Conservation (phyloP, 805 yeast species). For the Lachancea sp. region DNA sequence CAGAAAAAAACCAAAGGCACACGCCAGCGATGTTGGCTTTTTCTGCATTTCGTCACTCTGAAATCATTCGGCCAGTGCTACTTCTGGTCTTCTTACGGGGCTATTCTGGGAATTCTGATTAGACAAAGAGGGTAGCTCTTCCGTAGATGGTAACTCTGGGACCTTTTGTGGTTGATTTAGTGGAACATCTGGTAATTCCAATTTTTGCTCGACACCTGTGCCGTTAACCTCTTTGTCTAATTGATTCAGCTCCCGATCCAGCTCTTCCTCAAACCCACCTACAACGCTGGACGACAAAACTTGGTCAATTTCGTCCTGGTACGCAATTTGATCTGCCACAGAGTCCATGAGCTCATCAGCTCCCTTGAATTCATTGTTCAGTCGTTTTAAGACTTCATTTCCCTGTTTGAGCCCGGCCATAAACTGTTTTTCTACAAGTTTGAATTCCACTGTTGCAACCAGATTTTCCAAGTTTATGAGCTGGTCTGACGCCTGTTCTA, state of each 20-base stretch:
- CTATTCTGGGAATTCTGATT: background rate
- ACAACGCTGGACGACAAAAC: constrained; percentile 37
- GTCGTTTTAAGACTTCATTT: constrained; percentile 61
- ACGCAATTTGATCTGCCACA: constrained; percentile 69
- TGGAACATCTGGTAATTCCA: constrained; percentile 11
- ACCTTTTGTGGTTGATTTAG: background rate
- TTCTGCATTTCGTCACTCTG: background rate
- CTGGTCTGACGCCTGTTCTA: constrained; percentile 69
- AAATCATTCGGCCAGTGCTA: background rate
- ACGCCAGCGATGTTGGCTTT: background rate
- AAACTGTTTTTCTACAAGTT: constrained; percentile 81
- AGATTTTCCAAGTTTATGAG: constrained; percentile 72
- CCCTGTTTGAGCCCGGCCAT: constrained; percentile 76
- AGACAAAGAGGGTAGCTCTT: constrained; percentile 21
- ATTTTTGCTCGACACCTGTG: constrained; percentile 19
- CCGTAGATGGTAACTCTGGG: constrained; percentile 25
- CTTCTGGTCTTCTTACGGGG: background rate
- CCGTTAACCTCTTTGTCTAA: constrained; percentile 44
- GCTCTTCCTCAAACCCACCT: constrained; percentile 46
- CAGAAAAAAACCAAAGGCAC: background rate
- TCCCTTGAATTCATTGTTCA: constrained; percentile 72
- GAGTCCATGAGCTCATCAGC: constrained; percentile 84
- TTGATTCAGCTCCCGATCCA: constrained; percentile 54
- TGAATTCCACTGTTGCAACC: constrained; percentile 78
- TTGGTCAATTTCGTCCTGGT: constrained; percentile 68